A percentile compares a stretch with the other conserved stretches of the same genome.
phyloP scores from a whole-genome alignment of 352 stramenopile species.

The Globisporangium sylvaticum region DNA sequence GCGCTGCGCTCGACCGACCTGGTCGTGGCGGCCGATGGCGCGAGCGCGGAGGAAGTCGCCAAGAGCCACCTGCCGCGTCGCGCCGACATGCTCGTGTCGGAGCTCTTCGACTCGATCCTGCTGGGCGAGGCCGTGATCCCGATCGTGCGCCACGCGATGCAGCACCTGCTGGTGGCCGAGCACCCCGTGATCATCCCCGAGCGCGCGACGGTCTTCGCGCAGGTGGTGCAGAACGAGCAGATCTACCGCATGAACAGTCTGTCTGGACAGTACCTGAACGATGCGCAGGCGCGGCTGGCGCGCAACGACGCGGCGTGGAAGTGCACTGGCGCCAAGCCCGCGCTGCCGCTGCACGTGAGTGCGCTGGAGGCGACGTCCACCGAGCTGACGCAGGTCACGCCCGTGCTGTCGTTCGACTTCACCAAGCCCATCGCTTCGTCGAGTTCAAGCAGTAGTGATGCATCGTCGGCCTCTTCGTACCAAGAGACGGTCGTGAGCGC shows the following conservation, averaged over 20 bases:
- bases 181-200: slow-evolving; percentile 61
- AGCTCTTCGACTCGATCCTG: slow-evolving; percentile 90
- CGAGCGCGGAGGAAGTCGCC: neutral
- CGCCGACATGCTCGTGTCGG: slow-evolving; percentile 90
- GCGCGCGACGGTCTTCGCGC: slow-evolving; percentile 61
- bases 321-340: slow-evolving; percentile 60
- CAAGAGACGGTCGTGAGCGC: slow-evolving; percentile 40
- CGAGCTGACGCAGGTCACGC: slow-evolving; percentile 35
- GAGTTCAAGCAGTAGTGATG: neutral
- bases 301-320: slow-evolving; percentile 51
- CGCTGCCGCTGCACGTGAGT: slow-evolving; percentile 61
- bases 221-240: slow-evolving; percentile 58
- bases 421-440: slow-evolving; percentile 31
- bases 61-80: slow-evolving; percentile 48
- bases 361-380: slow-evolving; percentile 33
- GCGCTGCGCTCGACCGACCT: slow-evolving; percentile 73
- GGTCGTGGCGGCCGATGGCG: slow-evolving; percentile 24
- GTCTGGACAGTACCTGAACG: slow-evolving; percentile 24
- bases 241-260: slow-evolving; percentile 75
- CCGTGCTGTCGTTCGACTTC: slow-evolving; percentile 70
- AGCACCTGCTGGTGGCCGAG: slow-evolving; percentile 51
- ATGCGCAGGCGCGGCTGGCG: slow-evolving; percentile 32
- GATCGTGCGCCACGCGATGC: slow-evolving; percentile 73
- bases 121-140: slow-evolving; percentile 88
- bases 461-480: slow-evolving; percentile 15